Base-by-base conservation (phyloP, 805 yeast species). In the Ogataea nonfermentans region DNA sequence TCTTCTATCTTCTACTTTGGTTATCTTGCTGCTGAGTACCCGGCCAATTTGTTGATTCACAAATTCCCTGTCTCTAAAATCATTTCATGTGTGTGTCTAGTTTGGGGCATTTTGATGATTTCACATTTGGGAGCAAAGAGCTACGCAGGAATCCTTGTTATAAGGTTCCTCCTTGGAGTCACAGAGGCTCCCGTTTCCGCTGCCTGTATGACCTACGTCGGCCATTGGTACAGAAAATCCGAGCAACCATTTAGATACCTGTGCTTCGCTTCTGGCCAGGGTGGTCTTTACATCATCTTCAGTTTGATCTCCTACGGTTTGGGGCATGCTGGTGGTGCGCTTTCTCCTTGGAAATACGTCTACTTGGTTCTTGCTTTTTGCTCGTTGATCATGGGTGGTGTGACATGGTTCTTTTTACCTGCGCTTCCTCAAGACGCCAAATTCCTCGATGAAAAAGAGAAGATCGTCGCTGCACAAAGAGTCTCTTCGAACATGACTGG, bases 31-130 rank as follows among this genome's bases (percentile, higher is more conserved):
- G 63, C 63, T 41, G 65, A 67, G 47, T 58, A 81, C 29, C 86
- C 86, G 2, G 81, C 80, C 57, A 58, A 80, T 37, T 52, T 61
- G 30, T 28, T 71, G 1, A 58, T 80, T 19, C 86, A 81, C 55
- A 71, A 65, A 44, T 73, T 77, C 40, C 81, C 81, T 1, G 67
- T 81, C 47, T 20, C 40, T 3, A 71, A 78, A 11, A 72, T 72
- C 44, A 64, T 76, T 3, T 66, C 74, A 2, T 65, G 77, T 12
- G 48, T 59, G 1, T 76, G 73, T 48, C 66, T 81, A 31, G 44
- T 79, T 3, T 83, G 91, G 89, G 88, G 87, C 9, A 55, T 74
- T 9, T 59, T 79, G 27, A 66, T 74, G 35, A 59, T 76, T 22
- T 79, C 74, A 43, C 70, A 83, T 1, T 72, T 70, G 8, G 58